Evolutionary conservation across 352 stramenopile genomes (phyloP).

Genomic region (Globisporangium takayamanum): DNA sequence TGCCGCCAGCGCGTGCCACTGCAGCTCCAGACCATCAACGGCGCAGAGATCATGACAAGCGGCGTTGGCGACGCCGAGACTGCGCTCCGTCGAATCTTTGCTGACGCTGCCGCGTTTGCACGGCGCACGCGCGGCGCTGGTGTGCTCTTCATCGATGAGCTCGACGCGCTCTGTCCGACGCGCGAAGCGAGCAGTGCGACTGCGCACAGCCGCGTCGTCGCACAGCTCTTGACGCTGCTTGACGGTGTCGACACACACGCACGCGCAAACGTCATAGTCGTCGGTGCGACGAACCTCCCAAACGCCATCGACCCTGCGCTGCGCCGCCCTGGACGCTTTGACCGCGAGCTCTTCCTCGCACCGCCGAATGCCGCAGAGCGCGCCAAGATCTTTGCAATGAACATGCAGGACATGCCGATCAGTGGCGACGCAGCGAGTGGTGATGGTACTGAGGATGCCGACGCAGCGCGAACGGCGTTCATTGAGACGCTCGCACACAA

Average conservation of each 20-base stretch:
- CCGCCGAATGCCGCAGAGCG: constrained; percentile 36
- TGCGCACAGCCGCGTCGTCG: constrained; percentile 82
- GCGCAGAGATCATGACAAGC: constrained; percentile 73
- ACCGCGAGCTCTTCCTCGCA: constrained; percentile 67
- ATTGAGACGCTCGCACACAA: constrained; percentile 34
- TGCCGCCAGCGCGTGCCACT: constrained; percentile 43
- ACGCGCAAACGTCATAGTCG: constrained; percentile 89
- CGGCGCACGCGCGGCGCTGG: constrained; percentile 24
- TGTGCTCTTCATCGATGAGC: constrained; percentile 95
- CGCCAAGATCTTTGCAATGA: constrained; percentile 58
- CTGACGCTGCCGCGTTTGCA: constrained; percentile 24
- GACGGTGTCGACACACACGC: constrained; percentile 81
- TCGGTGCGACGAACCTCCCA: constrained; percentile 92
- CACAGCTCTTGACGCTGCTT: constrained; percentile 93
- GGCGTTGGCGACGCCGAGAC: constrained; percentile 65
- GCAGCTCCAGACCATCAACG: constrained; percentile 69
- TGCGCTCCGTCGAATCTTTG: constrained; percentile 56
- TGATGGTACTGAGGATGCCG: constrained; percentile 4
- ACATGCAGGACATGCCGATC: constrained; percentile 43
- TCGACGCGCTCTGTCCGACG: constrained; percentile 94
- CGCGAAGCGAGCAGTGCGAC: constrained; percentile 55
- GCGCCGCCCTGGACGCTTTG: constrained; percentile 71
- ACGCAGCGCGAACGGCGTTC: constrained; percentile 11
- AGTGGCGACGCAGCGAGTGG: neutral
- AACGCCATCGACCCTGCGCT: constrained; percentile 88